Base-by-base conservation (phyloP, 352 stramenopile genomes). In the Pythium inflatum region DNA sequence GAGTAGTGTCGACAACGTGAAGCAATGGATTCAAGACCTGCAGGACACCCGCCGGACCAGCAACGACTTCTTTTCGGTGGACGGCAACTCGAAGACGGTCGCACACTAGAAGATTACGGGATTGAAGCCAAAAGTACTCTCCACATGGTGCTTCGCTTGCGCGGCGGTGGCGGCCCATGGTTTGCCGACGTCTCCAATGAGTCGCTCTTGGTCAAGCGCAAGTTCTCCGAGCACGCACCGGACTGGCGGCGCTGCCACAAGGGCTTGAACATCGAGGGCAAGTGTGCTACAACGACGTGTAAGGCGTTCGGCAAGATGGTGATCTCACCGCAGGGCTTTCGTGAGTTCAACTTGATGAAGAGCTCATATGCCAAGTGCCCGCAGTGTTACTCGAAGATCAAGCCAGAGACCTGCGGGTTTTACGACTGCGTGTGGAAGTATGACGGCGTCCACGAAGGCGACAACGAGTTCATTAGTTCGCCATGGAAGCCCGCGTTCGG, bases 21-120 rank as follows among this genome's bases (percentile, higher is more conserved):
- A n/a, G n/a, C n/a, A n/a, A n/a, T n/a, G n/a, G n/a, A n/a, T n/a
- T n/a, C 20, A 34, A 61, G n/a, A 48, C 2, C 5, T 14, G 12
- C 12, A 18, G 6, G 84, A 41, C 95, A 97, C 58, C 91, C 91
- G 24, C 68, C 81, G 5, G 89, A 97, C 50, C 87, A 97, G 67
- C 94, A 98, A 67, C 79, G 90, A 41, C 74, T 98, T 12, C 97
- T 98, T 57, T 98, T 97, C 71, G 91, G 77, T 27, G 90, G 90
- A 30, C 89, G n/a, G n/a, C n/a, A n/a, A n/a, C 34, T 41, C 34
- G 8, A 41, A 14, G 34, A 41, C 14, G 34, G 14, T 41, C 34
- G 34, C 14, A 41, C 34, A 14, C 14, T 41, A 41, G 8, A 14
- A 14, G 34, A 41, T 8, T 41, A 41, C 34, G 34, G 34, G 8